Base-by-base conservation (phyloP, 2,329 filamentous ascomycete species). In the Hypomyces perniciosus region DNA sequence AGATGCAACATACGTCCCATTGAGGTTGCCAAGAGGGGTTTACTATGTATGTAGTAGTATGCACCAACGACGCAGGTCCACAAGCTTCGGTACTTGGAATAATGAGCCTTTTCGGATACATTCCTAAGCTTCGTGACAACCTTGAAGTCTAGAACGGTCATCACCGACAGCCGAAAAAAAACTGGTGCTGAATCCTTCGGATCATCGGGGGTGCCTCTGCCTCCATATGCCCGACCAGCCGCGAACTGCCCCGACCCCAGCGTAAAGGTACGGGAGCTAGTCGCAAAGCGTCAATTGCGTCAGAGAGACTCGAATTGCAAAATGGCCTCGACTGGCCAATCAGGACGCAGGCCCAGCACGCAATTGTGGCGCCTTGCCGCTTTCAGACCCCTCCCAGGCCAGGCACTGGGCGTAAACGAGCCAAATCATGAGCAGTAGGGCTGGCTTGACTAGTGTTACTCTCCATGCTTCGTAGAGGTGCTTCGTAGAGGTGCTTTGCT, bases 261-360 rank as follows among this genome's bases (percentile, higher is more conserved):
- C 20, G 2, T 28, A 26, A 31, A 12, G 27, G 44, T 44, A 29
- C 45, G 50, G 50, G 51, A 50, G 38, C 48, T 53, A 53, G 39
- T 43, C 39, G 48, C 43, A 39, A 51, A 47, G 38, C 37, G 49
- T 35, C 43, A 44, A 64, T 64, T 61, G 62, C 62, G 62, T 64
- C 62, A 64, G 57, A 52, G 51, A 57, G 52, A 53, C 54, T 53
- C 46, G 57, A 53, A 63, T 63, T 59, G 55, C 57, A 61, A 53
- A 59, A 64, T 63, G 53, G 30, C 39, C 39, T 38, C 26, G 9
- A 46, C 39, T 48, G 47, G 59, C 61, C 60, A 62, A 62, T 63
- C 53, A 56, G 59, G 50, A 48, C 44, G 26, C 46, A 46, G 39
- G 44, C 45, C 50, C 55, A 62, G 58, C 62, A 64, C 62, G 62